Base-by-base conservation (phyloP, 345 rosid genomes). In the Citrus glauca region DNA sequence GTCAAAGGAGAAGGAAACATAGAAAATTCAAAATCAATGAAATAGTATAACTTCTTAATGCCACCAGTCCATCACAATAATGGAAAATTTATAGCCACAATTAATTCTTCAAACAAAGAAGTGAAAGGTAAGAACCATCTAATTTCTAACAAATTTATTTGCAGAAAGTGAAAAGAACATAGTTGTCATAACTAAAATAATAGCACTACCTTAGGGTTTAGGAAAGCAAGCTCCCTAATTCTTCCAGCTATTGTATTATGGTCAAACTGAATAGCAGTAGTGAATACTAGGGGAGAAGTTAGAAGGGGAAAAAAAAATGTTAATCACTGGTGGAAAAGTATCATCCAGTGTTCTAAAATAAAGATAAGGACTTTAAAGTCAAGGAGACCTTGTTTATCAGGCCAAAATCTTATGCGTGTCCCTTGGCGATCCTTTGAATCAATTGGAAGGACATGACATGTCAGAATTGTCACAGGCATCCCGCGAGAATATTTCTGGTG, bases 151-250 rank as follows among this genome's bases (percentile, higher is more conserved):
- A n/a, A 25, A 60, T 32, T 33, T n/a, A 40, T 24, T 33, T 69
- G 38, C 48, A 48, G 10, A 67, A 63, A 27, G 19, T 19, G 66
- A 75, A 45, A 19, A 62, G 27, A 73, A 42, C 22, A 37, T 19
- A 42, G 45, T n/a, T 76, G 57, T 62, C 53, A 70, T 20, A 71
- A 61, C 62, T 74, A 63, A 70, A 71, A 59, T 25, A 61, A 71
- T 19, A 27, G 67, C 42, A 57, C 78, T 87, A 94, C 98, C 90
- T 93, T 90, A 42, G 99, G 98, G 81, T 97, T 97, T 64, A 97
- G 80, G 78, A 97, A 97, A 77, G 99, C 98, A 63, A 94, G 97
- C 81, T 97, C 99, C 80, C 99, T 89, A 75, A 96, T 90, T 80
- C 99, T 86, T 79, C 97, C 97, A 81, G 90, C 92, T 72, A 97